Conservation (phyloP, 345 rosid species). For the Litchi chinensis region DNA sequence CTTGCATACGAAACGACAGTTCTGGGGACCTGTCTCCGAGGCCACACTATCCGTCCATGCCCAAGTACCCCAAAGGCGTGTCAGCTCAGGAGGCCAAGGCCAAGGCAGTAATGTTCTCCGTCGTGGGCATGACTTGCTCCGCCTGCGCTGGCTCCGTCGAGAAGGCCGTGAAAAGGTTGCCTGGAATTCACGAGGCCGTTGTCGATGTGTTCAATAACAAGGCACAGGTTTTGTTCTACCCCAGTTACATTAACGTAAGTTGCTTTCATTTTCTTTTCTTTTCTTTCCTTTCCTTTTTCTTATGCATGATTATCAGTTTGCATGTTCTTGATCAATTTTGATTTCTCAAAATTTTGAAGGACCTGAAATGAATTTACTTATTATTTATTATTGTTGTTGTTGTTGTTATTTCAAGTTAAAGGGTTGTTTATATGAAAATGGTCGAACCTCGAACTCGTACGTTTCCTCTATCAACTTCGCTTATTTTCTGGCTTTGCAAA, state of each 20-base stretch:
- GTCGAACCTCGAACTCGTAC: too few relatives aligned
- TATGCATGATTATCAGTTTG: too few relatives aligned
- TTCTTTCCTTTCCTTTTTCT: too few relatives aligned
- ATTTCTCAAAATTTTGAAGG: too few relatives aligned
- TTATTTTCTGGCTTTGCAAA: too few relatives aligned
- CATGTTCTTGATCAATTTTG: too few relatives aligned
- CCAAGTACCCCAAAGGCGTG: conserved; percentile 61
- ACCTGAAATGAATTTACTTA: too few relatives aligned
- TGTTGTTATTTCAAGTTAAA: too few relatives aligned
- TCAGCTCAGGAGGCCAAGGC: conserved; percentile 31
- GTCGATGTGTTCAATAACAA: conserved; percentile 72
- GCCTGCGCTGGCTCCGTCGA: conserved; percentile 96
- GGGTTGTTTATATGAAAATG: too few relatives aligned
- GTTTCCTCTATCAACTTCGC: too few relatives aligned
- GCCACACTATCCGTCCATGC: conserved; percentile 69
- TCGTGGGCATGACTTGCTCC: conserved; percentile 80
- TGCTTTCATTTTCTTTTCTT: background rate
- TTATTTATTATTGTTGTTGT: too few relatives aligned
- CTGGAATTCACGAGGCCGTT: conserved; percentile 72
- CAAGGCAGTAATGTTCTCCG: conserved; percentile 59
- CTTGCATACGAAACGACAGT: conserved; percentile 65
- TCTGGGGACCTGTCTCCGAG: conserved; percentile 45
- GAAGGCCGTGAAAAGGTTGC: conserved; percentile 82
- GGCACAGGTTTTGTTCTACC: conserved; percentile 71
- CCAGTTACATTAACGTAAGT: conserved; percentile 61